Evolutionary conservation across 2,329 filamentous ascomycete genomes (phyloP).

Genomic region (Aspergillus fijiensis): DNA sequence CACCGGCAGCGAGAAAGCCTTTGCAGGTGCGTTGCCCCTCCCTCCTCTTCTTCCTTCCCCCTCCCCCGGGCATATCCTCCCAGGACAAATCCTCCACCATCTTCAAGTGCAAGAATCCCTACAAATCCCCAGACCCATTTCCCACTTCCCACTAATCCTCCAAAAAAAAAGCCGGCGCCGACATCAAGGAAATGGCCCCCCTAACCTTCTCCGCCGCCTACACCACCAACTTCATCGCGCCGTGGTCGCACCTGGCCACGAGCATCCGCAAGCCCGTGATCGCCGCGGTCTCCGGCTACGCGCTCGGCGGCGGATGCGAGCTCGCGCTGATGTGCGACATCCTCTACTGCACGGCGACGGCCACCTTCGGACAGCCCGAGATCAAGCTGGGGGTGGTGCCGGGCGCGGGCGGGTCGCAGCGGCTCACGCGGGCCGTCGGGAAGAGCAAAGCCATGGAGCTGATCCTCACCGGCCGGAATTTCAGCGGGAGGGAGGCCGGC

Average conservation of each 20-base stretch:
- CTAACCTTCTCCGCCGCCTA: slow-evolving; percentile 88
- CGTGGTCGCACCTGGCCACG: slow-evolving; percentile 83
- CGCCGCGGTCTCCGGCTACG: slow-evolving; percentile 89
- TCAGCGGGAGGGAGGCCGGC: slow-evolving; percentile 79
- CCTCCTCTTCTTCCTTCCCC: not conserved
- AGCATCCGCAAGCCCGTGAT: slow-evolving; percentile 91
- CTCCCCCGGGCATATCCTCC: too few relatives aligned
- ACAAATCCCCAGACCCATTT: not conserved
- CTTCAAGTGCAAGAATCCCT: not conserved
- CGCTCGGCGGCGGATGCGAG: slow-evolving; percentile 92
- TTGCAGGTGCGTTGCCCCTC: slow-evolving; percentile 56
- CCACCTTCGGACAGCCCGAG: slow-evolving; percentile 95
- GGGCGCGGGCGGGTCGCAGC: slow-evolving; percentile 86
- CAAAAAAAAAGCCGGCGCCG: slow-evolving; percentile 69
- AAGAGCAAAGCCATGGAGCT: slow-evolving; percentile 90
- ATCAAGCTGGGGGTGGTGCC: slow-evolving; percentile 93
- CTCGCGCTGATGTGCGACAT: slow-evolving; percentile 97
- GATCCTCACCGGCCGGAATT: slow-evolving; percentile 80
- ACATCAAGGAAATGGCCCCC: slow-evolving; percentile 98
- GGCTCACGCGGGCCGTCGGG: slow-evolving; percentile 77
- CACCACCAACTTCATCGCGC: slow-evolving; percentile 87
- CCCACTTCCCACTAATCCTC: not conserved
- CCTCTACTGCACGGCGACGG: slow-evolving; percentile 79
- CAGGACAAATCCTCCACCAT: too few relatives aligned
- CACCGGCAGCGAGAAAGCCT: slow-evolving; percentile 85